Percentiles rank a stretch among this genome's conserved stretches.
Conservation (phyloP, 2,329 filamentous ascomycete species). For the Aspergillus piperis region DNA sequence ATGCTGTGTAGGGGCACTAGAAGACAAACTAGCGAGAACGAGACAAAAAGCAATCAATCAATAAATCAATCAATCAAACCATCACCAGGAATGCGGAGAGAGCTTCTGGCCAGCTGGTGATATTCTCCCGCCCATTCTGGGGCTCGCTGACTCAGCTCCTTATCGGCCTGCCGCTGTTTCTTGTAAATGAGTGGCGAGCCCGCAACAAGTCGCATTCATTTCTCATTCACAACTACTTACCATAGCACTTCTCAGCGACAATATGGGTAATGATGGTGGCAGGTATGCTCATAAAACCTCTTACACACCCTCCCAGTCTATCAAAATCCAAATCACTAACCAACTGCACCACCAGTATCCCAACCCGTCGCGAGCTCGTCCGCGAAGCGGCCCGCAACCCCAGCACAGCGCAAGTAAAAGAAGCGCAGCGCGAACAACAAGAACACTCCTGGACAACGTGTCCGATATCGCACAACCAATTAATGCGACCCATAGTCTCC, state of each 20-base stretch:
- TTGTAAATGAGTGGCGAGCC: not conserved
- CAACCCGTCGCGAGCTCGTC: constrained; percentile 91
- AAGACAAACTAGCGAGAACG: not conserved
- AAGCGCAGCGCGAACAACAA: constrained; percentile 80
- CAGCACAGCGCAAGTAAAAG: constrained; percentile 84
- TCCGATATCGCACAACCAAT: constrained; percentile 75
- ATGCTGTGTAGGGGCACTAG: constrained; percentile 7
- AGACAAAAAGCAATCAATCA: not conserved
- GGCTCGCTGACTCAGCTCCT: constrained; percentile 34
- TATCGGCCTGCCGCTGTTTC: constrained; percentile 16
- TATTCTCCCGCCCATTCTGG: constrained; percentile 27
- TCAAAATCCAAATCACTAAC: not conserved
- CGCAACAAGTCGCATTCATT: not conserved
- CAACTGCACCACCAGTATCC: constrained; percentile 62
- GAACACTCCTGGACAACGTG: constrained; percentile 85
- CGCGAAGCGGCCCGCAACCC: constrained; percentile 84
- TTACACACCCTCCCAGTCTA: not conserved
- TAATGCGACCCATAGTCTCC: constrained; percentile 76
- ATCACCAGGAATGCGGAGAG: constrained; percentile 33
- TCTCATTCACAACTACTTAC: not conserved
- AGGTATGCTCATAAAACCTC: constrained; percentile 47
- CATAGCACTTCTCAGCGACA: constrained; percentile 14
- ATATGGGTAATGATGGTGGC: constrained; percentile 97
- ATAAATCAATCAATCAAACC: constrained; percentile 1
- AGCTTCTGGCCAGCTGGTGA: constrained; percentile 44